These are phyloP conservation scores for Sphaerulina vaccinii DNA, from an alignment of 2,329 filamentous ascomycete species.

Conservation along the genomic window DNA sequence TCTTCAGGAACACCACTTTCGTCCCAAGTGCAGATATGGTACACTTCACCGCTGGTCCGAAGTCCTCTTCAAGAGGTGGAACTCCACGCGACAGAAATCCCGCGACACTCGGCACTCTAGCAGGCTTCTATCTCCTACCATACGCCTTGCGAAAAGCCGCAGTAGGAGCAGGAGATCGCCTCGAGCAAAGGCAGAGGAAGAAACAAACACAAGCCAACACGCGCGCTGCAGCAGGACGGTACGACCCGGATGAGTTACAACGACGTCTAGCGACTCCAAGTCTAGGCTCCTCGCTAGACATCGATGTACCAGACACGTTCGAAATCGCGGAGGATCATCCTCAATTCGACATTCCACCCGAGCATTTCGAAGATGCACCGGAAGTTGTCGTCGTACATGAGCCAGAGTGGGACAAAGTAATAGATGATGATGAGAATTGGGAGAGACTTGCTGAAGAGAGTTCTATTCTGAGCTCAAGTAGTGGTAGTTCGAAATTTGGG, in stretches of 20 bases:
- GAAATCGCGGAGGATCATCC: neutral
- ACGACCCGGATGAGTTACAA: neutral
- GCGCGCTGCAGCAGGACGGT: neutral
- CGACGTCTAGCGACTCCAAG: neutral
- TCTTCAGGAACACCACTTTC: constrained; percentile 2
- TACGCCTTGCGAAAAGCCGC: constrained; percentile 1
- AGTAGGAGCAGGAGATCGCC: neutral
- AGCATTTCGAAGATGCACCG: no score
- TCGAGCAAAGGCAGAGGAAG: neutral
- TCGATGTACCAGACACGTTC: neutral
- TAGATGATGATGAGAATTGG: neutral
- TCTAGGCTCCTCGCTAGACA: neutral
- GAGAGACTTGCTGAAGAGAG: neutral
- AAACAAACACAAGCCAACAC: neutral
- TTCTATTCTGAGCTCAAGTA: neutral
- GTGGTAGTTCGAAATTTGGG: neutral
- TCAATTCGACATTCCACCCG: no score
- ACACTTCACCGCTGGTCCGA: neutral
- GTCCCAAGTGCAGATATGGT: constrained; percentile 4
- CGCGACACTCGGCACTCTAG: neutral
- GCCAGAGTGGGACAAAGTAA: neutral
- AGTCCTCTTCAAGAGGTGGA: neutral
- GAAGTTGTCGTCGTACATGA: neutral
- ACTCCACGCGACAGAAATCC: neutral
- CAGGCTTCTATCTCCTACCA: neutral